Evolutionary conservation across 768 basidiomycete genomes (phyloP).

Genomic region (Nidula microcarpa): DNA sequence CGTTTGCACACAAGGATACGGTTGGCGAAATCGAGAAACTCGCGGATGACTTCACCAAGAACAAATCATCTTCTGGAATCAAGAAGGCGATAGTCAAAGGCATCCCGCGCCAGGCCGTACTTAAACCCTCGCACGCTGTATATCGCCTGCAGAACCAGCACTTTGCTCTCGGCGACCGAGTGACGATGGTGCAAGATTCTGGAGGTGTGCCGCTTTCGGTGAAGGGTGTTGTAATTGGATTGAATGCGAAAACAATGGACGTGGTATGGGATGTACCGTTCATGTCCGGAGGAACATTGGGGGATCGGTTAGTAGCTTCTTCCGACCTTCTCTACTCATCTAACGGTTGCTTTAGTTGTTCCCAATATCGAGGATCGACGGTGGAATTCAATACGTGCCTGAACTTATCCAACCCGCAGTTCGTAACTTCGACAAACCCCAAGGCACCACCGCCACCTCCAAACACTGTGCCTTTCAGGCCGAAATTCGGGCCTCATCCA

Average conservation of each 20-base stretch:
- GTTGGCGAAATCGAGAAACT: constrained; percentile 76
- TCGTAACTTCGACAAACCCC: constrained; percentile 70
- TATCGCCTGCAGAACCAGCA: constrained; percentile 87
- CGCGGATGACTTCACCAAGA: constrained; percentile 63
- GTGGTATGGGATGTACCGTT: constrained; percentile 96
- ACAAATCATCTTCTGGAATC: constrained; percentile 59
- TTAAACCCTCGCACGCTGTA: constrained; percentile 88
- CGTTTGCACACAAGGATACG: constrained; percentile 50
- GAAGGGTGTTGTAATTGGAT: constrained; percentile 91
- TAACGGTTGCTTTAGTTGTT: constrained; percentile 56
- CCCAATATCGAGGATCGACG: constrained; percentile 86
- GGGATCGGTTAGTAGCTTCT: constrained; percentile 58
- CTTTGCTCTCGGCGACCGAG: constrained; percentile 88
- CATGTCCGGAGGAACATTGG: constrained; percentile 86
- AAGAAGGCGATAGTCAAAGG: constrained; percentile 93
- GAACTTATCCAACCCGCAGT: constrained; percentile 86
- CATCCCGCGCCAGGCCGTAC: constrained; percentile 88
- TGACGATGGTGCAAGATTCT: constrained; percentile 94
- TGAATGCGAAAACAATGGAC: constrained; percentile 87
- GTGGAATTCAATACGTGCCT: constrained; percentile 86
- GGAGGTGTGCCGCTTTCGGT: constrained; percentile 87
- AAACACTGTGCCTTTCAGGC: constrained; percentile 54
- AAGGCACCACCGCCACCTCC: constrained; percentile 47
- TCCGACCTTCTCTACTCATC: neutral
- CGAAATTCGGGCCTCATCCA: constrained; percentile 65